A percentile compares a stretch with the other conserved stretches of the same genome.
Conservation (phyloP, 148 eudicot genomes). For the Vaccinium vitisidaea region DNA sequence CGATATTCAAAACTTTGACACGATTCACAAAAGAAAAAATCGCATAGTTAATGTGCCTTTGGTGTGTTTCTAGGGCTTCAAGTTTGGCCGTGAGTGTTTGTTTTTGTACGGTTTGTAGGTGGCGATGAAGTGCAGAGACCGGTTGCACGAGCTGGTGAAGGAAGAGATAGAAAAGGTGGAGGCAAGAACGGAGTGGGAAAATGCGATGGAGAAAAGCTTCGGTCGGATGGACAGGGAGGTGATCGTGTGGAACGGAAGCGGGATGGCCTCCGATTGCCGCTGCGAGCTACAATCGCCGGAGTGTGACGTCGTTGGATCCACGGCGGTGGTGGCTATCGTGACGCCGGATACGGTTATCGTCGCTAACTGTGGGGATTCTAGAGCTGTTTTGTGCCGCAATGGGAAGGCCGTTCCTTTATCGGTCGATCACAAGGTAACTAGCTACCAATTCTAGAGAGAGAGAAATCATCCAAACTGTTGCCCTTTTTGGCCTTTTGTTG, state of each 20-base stretch:
- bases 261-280: constrained; percentile 40
- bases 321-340: constrained; percentile 69
- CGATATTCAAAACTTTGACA: too few relatives aligned
- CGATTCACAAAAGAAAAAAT: neutral
- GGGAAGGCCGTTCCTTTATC: constrained; percentile 62
- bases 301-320: constrained; percentile 79
- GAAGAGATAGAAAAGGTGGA: constrained; percentile 31
- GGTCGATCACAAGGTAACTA: constrained; percentile 71
- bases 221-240: constrained; percentile 69
- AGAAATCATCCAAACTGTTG: neutral
- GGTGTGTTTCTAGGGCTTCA: neutral
- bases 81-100: neutral
- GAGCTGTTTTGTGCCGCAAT: constrained; percentile 63
- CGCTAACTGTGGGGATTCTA: constrained; percentile 77
- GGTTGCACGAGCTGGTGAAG: constrained; percentile 43
- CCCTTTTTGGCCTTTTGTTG: too few relatives aligned
- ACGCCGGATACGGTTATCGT: constrained; percentile 55
- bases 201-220: constrained; percentile 68
- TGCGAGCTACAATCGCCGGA: constrained; percentile 72
- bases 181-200: constrained; percentile 35
- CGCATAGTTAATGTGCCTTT: neutral
- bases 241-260: constrained; percentile 25
- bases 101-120: constrained; percentile 27
- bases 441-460: neutral
- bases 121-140: constrained; percentile 44